These are phyloP conservation scores for Volutella citrinella DNA, from an alignment of 2,329 filamentous ascomycete species.

Conservation along the genomic window DNA sequence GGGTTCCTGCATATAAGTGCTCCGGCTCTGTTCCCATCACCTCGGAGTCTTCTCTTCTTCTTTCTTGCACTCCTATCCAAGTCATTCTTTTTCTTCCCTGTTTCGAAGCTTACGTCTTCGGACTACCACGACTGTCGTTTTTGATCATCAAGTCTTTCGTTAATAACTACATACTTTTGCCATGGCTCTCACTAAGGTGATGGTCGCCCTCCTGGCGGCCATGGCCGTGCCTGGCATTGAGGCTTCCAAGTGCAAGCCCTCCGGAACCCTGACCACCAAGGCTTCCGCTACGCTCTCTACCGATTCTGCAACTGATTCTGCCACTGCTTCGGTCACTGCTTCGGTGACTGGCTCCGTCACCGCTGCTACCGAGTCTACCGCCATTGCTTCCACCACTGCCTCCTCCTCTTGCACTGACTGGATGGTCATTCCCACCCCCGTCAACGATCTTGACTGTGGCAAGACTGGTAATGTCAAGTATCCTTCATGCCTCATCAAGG, in stretches of 20 bases:
- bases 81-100: too few relatives aligned
- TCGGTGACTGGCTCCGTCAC: background rate
- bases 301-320: background rate
- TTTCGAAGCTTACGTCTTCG: too few relatives aligned
- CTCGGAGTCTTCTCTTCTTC: too few relatives aligned
- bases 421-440: background rate
- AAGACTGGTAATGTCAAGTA: background rate
- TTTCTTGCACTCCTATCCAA: too few relatives aligned
- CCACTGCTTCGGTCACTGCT: too few relatives aligned
- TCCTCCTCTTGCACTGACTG: background rate
- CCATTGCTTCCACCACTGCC: background rate
- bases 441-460: background rate
- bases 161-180: background rate
- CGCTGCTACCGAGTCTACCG: background rate
- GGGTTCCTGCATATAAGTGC: too few relatives aligned
- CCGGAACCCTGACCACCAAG: background rate
- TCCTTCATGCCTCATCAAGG: background rate
- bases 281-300: background rate
- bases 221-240: background rate
- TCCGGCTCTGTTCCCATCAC: too few relatives aligned
- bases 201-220: background rate
- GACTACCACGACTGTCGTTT: too few relatives aligned
- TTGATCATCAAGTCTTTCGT: too few relatives aligned
- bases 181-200: background rate
- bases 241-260: background rate